A percentile compares a stretch with the other conserved stretches of the same genome.
phyloP scores from a whole-genome alignment of 2,329 filamentous ascomycete genomes.

The Colletotrichum liriopes region DNA sequence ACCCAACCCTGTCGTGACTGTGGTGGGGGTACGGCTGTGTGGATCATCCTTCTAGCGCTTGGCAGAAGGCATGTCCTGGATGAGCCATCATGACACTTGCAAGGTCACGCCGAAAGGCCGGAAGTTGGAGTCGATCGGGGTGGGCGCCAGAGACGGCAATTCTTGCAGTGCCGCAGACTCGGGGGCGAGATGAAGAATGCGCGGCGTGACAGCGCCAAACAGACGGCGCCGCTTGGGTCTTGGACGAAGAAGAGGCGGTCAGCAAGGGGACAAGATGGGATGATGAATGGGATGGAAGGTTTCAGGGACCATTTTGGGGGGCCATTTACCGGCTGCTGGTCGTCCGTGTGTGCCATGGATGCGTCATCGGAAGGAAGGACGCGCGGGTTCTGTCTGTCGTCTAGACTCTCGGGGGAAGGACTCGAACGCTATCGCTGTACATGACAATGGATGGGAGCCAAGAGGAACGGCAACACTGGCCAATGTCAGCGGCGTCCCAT shows the following conservation, averaged over 20 bases:
- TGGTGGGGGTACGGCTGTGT: constrained; percentile 36
- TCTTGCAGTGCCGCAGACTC: neutral
- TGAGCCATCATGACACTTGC: constrained; percentile 30
- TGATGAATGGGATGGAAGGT: constrained; percentile 8
- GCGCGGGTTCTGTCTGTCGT: neutral
- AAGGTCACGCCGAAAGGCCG: constrained; percentile 16
- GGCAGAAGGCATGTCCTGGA: neutral
- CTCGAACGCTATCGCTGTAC: neutral
- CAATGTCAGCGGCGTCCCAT: neutral
- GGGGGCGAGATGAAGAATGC: neutral
- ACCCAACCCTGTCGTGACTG: constrained; percentile 6
- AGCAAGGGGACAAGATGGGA: constrained; percentile 25
- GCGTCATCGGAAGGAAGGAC: constrained; percentile 12
- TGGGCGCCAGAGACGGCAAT: constrained; percentile 24
- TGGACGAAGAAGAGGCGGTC: constrained; percentile 34
- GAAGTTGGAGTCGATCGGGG: neutral
- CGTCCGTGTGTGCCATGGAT: neutral
- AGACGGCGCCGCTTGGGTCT: constrained; percentile 10
- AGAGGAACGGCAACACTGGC: constrained; percentile 4
- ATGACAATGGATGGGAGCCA: neutral
- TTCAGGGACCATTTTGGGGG: neutral
- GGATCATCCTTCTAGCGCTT: constrained; percentile 26
- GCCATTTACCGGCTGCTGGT: neutral
- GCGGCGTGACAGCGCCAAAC: neutral
- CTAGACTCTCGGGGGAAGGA: neutral